Evolutionary conservation across 306 rosid genomes (phyloP).

Genomic region (Morella rubra): DNA sequence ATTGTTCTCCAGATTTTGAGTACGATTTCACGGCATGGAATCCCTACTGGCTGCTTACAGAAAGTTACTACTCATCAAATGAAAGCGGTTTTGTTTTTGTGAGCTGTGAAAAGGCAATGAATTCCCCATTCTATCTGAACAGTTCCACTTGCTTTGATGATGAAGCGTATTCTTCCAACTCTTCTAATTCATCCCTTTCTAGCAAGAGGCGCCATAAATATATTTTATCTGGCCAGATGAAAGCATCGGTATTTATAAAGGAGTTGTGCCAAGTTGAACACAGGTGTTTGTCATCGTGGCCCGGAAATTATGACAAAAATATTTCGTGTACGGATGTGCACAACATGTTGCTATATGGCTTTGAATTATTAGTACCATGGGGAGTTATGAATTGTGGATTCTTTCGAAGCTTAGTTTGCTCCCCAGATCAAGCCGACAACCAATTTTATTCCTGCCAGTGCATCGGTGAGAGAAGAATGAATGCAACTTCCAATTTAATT

Average conservation of each 20-base stretch:
- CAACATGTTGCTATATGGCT: background rate
- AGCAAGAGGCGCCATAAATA: background rate
- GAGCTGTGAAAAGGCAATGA: background rate
- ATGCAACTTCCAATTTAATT: too few relatives aligned
- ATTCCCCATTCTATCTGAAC: conserved; percentile 8
- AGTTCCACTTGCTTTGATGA: background rate
- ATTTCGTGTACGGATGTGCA: background rate
- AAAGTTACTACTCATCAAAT: too few relatives aligned
- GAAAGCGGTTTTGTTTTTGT: background rate
- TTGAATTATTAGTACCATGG: too few relatives aligned
- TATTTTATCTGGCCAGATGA: background rate
- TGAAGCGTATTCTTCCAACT: background rate
- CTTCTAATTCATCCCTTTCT: too few relatives aligned
- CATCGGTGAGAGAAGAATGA: too few relatives aligned
- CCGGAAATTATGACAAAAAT: background rate
- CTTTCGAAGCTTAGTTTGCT: too few relatives aligned
- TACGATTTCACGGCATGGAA: too few relatives aligned
- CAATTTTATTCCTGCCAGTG: too few relatives aligned
- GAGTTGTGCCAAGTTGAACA: background rate
- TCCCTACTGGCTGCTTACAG: background rate
- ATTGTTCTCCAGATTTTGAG: background rate
- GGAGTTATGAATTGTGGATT: too few relatives aligned
- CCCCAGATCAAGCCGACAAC: too few relatives aligned
- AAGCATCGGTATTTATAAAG: too few relatives aligned
- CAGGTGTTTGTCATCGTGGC: background rate